phyloP scores from a whole-genome alignment of 73 alveolate species.

The Stentor roeselii region DNA sequence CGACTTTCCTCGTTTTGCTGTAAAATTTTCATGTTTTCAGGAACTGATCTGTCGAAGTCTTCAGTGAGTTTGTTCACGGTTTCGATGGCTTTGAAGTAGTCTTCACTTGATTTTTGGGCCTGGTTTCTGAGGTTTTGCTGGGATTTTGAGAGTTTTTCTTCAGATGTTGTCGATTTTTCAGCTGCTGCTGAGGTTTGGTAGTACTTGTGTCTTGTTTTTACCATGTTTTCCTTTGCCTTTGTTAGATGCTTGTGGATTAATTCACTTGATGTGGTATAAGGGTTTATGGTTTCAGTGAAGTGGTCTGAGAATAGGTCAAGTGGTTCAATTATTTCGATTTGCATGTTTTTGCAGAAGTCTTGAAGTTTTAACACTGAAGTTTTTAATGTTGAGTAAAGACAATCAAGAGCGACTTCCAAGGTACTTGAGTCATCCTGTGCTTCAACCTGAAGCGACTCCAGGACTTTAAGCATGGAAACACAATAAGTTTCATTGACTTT shows the following conservation, averaged over 20 bases:
- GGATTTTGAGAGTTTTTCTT: constrained; percentile 1
- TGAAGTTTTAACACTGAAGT: not conserved
- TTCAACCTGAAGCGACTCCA: not conserved
- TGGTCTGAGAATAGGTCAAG: constrained; percentile 15
- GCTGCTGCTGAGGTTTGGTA: not conserved
- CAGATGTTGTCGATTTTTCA: not conserved
- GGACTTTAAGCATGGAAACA: not conserved
- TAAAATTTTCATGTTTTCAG: not conserved
- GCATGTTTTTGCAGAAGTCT: constrained; percentile 9
- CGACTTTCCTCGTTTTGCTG: constrained; percentile 28
- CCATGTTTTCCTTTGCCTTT: constrained; percentile 6
- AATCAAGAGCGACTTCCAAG: not conserved
- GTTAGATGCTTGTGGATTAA: not conserved
- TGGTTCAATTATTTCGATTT: constrained; percentile 2
- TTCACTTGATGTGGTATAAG: not conserved
- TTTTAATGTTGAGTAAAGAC: not conserved
- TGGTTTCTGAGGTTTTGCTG: not conserved
- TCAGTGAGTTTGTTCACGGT: not conserved
- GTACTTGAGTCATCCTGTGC: not conserved
- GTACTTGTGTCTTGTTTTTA: not conserved
- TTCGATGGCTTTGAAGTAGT: not conserved
- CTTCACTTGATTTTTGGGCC: constrained; percentile 10
- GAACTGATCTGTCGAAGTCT: not conserved
- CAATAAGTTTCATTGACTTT: not conserved
- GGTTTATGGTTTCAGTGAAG: not conserved